Conservation (phyloP, 768 basidiomycete species). For the Suillus bovinus region DNA sequence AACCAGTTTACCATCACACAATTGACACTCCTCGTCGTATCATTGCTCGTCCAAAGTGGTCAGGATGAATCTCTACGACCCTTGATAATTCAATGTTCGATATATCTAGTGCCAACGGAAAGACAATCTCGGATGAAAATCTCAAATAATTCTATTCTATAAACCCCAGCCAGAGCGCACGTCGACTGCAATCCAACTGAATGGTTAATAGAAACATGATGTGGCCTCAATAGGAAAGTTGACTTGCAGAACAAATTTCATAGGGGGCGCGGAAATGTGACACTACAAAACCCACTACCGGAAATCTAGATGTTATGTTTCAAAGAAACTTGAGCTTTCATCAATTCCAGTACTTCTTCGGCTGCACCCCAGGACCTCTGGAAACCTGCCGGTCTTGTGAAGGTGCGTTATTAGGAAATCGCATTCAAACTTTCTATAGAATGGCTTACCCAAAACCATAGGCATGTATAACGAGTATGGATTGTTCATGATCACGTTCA, state of each 20-base stretch:
- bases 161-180: background rate
- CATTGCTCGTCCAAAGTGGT: background rate
- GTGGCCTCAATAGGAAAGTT: background rate
- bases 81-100: background rate
- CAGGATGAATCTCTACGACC: background rate
- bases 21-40: background rate
- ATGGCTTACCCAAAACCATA: slow-evolving; percentile 57
- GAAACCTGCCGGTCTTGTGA: slow-evolving; percentile 36
- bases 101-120: background rate
- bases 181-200: background rate
- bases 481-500: slow-evolving; percentile 19
- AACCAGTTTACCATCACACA: background rate
- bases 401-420: background rate
- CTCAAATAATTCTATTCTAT: background rate
- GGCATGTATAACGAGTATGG: slow-evolving; percentile 49
- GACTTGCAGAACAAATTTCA: background rate
- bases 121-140: background rate
- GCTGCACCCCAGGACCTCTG: slow-evolving; percentile 46
- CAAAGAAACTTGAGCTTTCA: slow-evolving; percentile 14
- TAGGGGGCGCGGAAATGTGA: background rate
- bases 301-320: background rate
- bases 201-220: background rate
- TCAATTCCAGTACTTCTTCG: slow-evolving; percentile 36
- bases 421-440: slow-evolving; percentile 14
- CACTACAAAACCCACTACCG: background rate